These are phyloP conservation scores for Phyllosticta paracitricarpa DNA, from an alignment of 2,329 filamentous ascomycete genomes.

Conservation along the genomic window DNA sequence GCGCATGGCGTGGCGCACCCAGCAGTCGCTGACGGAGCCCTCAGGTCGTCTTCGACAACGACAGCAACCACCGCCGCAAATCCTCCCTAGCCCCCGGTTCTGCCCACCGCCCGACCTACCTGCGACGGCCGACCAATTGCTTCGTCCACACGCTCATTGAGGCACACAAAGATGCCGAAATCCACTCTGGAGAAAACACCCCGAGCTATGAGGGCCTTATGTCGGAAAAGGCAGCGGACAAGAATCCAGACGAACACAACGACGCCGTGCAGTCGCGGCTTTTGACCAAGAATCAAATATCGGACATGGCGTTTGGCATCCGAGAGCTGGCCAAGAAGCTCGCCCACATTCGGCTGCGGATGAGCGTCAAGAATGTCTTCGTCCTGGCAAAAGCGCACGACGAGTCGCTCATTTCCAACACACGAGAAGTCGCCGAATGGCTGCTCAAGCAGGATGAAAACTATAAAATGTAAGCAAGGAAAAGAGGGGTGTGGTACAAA, in stretches of 20 bases:
- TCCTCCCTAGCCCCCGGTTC: slow-evolving; percentile 45
- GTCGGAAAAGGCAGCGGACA: slow-evolving; percentile 32
- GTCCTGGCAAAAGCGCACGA: slow-evolving; percentile 90
- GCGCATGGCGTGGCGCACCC: background rate
- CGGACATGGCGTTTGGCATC: slow-evolving; percentile 95
- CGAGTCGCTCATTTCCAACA: slow-evolving; percentile 64
- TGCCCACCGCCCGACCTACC: slow-evolving; percentile 27
- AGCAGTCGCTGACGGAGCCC: slow-evolving; percentile 5
- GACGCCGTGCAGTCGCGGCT: slow-evolving; percentile 55
- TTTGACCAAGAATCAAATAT: slow-evolving; percentile 86
- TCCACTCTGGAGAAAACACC: slow-evolving; percentile 13
- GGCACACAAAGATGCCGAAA: slow-evolving; percentile 27
- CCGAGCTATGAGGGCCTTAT: slow-evolving; percentile 23
- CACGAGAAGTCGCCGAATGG: slow-evolving; percentile 70
- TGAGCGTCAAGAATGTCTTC: slow-evolving; percentile 75
- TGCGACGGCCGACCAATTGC: slow-evolving; percentile 41
- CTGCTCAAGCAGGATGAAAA: slow-evolving; percentile 60
- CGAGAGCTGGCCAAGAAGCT: slow-evolving; percentile 79
- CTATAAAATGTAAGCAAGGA: slow-evolving; percentile 57
- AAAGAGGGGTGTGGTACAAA: background rate
- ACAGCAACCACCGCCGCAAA: slow-evolving; percentile 45
- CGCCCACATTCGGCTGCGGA: slow-evolving; percentile 70
- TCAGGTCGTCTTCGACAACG: slow-evolving; percentile 48
- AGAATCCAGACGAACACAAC: slow-evolving; percentile 25
- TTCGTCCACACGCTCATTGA: slow-evolving; percentile 53